Evolutionary conservation across 139 green algal genomes (phyloP).

Genomic region (Picochlorum sp.): DNA sequence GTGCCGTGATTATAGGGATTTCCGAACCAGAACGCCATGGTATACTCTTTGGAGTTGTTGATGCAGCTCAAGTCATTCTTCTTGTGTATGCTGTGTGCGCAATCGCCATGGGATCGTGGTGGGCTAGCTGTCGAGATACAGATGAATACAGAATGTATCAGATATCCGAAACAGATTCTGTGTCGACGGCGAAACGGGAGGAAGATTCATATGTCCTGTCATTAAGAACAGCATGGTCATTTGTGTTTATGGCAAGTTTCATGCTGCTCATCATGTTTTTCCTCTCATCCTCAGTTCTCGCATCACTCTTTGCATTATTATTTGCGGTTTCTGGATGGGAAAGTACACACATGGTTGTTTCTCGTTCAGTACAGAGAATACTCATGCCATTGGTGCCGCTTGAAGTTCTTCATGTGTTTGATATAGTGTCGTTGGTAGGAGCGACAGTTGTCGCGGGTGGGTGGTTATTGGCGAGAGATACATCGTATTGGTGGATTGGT

Average conservation of each 20-base stretch:
- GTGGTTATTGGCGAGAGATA: slow-evolving; percentile 14
- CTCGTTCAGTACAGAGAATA: background rate
- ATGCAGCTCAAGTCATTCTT: slow-evolving; percentile 40
- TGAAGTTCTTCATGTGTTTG: background rate
- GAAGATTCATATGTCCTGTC: slow-evolving; percentile 40
- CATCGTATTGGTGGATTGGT: slow-evolving; percentile 51
- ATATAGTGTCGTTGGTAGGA: background rate
- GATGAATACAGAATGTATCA: slow-evolving; percentile 20
- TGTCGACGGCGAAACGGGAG: background rate
- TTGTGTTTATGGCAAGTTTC: slow-evolving; percentile 48
- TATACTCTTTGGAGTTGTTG: slow-evolving; percentile 22
- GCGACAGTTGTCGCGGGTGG: slow-evolving; percentile 14
- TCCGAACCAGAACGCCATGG: background rate
- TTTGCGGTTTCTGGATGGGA: slow-evolving; percentile 50
- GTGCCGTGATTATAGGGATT: slow-evolving; percentile 8
- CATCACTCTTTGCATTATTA: slow-evolving; percentile 47
- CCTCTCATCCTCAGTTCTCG: slow-evolving; percentile 53
- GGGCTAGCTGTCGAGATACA: slow-evolving; percentile 27
- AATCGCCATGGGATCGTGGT: slow-evolving; percentile 39
- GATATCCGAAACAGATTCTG: background rate
- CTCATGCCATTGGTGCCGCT: background rate
- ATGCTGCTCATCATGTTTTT: slow-evolving; percentile 72
- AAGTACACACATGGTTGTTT: slow-evolving; percentile 21
- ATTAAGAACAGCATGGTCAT: slow-evolving; percentile 37
- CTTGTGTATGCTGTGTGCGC: slow-evolving; percentile 61